These are phyloP conservation scores for Saccharomycopsis malanga DNA, from an alignment of 805 yeast genomes.

Conservation along the genomic window DNA sequence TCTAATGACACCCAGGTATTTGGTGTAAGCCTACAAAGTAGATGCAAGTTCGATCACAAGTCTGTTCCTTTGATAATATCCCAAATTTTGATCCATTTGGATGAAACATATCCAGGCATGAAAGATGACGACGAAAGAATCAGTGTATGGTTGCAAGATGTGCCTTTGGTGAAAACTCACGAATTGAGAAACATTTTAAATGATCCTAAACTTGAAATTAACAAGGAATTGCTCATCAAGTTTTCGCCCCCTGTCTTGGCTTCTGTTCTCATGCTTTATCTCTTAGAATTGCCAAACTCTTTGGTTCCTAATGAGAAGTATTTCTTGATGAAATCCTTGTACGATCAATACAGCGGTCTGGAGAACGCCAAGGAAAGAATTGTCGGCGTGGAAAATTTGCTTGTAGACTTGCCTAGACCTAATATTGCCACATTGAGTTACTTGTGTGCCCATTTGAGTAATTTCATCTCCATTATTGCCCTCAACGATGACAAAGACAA, in stretches of 20 bases:
- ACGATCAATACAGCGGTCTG: constrained; percentile 40
- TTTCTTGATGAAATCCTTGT: constrained; percentile 63
- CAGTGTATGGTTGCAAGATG: constrained; percentile 61
- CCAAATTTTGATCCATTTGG: constrained; percentile 58
- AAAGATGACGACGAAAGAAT: constrained; percentile 62
- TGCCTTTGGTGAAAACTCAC: constrained; percentile 55
- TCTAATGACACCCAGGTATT: constrained; percentile 59
- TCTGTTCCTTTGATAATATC: constrained; percentile 66
- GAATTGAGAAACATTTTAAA: constrained; percentile 50
- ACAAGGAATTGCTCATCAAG: constrained; percentile 30
- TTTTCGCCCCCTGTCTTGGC: constrained; percentile 54
- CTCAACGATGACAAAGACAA: constrained; percentile 35
- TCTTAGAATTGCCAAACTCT: constrained; percentile 76
- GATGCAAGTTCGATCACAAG: constrained; percentile 64
- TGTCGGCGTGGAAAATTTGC: constrained; percentile 56
- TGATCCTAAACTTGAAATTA: constrained; percentile 25
- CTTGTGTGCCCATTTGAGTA: constrained; percentile 63
- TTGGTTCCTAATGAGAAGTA: constrained; percentile 57
- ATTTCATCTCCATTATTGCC: constrained; percentile 49
- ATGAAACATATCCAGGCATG: constrained; percentile 61
- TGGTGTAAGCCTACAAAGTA: constrained; percentile 69
- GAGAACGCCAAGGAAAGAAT: constrained; percentile 34
- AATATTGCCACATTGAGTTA: constrained; percentile 78
- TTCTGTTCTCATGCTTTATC: constrained; percentile 61
- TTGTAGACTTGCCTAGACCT: constrained; percentile 60